These are phyloP conservation scores for Grammothele lineata DNA, from an alignment of 768 basidiomycete genomes.

Conservation along the genomic window DNA sequence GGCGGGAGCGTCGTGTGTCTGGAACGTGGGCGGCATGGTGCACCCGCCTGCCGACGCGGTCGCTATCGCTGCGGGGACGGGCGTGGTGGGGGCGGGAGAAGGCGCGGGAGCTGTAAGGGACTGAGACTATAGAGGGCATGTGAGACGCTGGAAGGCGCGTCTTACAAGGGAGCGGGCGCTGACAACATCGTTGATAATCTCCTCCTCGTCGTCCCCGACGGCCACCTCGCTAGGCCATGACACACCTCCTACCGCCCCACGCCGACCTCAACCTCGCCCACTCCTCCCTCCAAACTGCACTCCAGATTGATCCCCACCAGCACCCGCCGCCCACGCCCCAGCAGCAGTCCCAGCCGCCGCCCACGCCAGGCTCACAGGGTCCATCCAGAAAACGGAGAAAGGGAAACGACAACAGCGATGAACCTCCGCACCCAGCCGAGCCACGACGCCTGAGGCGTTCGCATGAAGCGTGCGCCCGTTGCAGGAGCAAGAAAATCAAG, in stretches of 20 bases:
- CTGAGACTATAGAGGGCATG: slow-evolving; percentile 12
- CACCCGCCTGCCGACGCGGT: no score
- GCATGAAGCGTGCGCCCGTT: slow-evolving; percentile 89
- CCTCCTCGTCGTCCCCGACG: slow-evolving; percentile 10
- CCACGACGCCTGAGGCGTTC: slow-evolving; percentile 80
- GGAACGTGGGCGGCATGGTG: no score
- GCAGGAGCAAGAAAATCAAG: slow-evolving; percentile 97
- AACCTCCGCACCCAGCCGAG: slow-evolving; percentile 55
- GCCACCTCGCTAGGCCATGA: slow-evolving; percentile 27
- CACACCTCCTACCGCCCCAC: slow-evolving; percentile 46
- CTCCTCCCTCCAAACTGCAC: slow-evolving; percentile 54
- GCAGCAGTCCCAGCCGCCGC: slow-evolving; percentile 33
- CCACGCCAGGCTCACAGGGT: slow-evolving; percentile 20
- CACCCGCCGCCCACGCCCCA: slow-evolving; percentile 41
- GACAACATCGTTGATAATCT: slow-evolving; percentile 12
- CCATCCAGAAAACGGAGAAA: slow-evolving; percentile 52
- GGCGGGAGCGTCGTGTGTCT: no score
- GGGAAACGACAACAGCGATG: slow-evolving; percentile 51
- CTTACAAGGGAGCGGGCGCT: slow-evolving; percentile 9
- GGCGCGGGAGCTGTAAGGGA: background rate
- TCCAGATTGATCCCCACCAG: slow-evolving; percentile 67
- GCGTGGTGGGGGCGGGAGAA: background rate
- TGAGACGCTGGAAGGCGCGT: slow-evolving; percentile 16
- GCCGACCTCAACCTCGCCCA: slow-evolving; percentile 39
- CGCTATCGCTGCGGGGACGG: no score